Base-by-base conservation (phyloP, 441 rosid species). In the Mallotus repandus region DNA sequence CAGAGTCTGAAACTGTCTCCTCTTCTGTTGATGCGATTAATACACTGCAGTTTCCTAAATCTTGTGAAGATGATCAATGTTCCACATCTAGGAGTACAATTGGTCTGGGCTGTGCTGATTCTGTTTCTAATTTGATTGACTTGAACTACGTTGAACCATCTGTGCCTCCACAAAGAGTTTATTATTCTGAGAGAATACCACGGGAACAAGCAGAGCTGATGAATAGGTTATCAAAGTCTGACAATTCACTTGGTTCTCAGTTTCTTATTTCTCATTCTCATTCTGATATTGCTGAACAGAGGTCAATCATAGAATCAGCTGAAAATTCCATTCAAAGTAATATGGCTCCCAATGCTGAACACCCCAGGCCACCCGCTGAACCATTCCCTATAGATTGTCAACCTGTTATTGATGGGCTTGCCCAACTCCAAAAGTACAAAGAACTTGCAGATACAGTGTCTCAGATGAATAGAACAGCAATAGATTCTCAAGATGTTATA, bases 231-330 rank as follows among this genome's bases (percentile, higher is more conserved):
- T 89, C 98, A 13, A 94, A 92, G 76, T 94, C 97, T 53, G 91
- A 88, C 73, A 93, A 94, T 79, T 84, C 93, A 29, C 86, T 87
- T 76, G 97, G 93, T 82, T 77, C 94, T 78, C 97, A 90, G 84
- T 84, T 94, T 74, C 75, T 88, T 66, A 69, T 85, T 71, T 77
- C 94, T 63, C 91, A 85, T 69, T 76, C 92, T 61, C 83, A 48
- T 70, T 74, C 88, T 76, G 82, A 69, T 76, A 76, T 81, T 46
- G 75, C 81, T 18, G 94, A 82, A 72, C 88, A 72, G 61, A 87
- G 79, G 69, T 77, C 84, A 55, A 65, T 73, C 49, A 60, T 75
- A 66, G 89, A 84, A 75, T 80, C 82, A 63, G 79, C 68, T 61
- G 96, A 78, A 71, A 86, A 78, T 9, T 61, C 79, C 48, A 81